Evolutionary conservation across 805 yeast species (phyloP).

Genomic region (Starmera caribaea): DNA sequence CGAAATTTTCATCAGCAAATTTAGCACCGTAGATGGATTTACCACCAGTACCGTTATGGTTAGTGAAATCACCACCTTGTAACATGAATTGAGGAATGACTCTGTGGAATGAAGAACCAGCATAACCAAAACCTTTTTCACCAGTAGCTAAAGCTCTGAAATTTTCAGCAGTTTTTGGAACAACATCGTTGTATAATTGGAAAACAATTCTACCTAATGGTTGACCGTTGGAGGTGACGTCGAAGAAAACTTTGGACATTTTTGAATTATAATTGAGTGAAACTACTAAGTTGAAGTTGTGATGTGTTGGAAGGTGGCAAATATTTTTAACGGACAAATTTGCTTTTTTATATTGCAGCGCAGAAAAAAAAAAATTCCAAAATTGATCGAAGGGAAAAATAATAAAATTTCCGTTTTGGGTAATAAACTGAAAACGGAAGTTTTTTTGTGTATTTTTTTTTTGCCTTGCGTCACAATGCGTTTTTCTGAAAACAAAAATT

Average conservation of each 20-base stretch:
- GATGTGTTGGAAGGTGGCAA: too few species aligned
- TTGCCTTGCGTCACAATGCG: too few species aligned
- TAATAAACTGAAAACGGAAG: too few species aligned
- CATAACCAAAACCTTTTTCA: slow-evolving; percentile 94
- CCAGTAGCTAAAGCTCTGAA: slow-evolving; percentile 94
- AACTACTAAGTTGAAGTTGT: neutral
- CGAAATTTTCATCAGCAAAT: slow-evolving; percentile 72
- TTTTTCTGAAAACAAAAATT: too few species aligned
- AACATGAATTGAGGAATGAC: slow-evolving; percentile 97
- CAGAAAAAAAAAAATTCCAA: too few species aligned
- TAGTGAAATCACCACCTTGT: slow-evolving; percentile 94
- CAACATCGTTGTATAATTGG: slow-evolving; percentile 82
- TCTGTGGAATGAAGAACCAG: slow-evolving; percentile 88
- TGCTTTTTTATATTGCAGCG: too few species aligned
- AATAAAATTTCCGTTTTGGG: too few species aligned
- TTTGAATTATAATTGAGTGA: slow-evolving; percentile 1
- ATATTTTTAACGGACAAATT: too few species aligned
- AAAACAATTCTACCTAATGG: slow-evolving; percentile 78
- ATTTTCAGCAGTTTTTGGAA: slow-evolving; percentile 94
- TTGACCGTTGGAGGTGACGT: slow-evolving; percentile 68
- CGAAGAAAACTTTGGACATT: slow-evolving; percentile 74
- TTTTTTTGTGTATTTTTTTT: too few species aligned
- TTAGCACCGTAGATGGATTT: slow-evolving; percentile 77
- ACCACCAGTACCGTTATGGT: slow-evolving; percentile 97
- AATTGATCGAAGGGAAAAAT: too few species aligned